Conservation (phyloP, 2,329 filamentous ascomycete species). For the Beauveria pseudobassiana region DNA sequence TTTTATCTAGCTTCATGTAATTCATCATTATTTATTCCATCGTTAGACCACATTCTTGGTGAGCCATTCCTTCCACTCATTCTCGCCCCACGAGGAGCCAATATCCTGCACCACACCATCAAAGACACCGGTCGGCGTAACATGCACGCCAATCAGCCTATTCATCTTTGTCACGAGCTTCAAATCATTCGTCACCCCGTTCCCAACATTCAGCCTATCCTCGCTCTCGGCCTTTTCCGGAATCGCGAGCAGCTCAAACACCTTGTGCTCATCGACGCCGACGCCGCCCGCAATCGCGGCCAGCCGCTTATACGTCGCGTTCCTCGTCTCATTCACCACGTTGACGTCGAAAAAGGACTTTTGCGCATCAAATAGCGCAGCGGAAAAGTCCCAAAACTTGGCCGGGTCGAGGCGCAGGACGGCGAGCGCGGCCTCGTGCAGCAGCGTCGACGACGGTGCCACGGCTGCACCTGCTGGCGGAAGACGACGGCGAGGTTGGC, state of each 20-base stretch:
- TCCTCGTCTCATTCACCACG: constrained; percentile 76
- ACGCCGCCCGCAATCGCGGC: constrained; percentile 63
- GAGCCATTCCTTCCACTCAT: constrained; percentile 84
- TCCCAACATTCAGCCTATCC: constrained; percentile 68
- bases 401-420: constrained; percentile 63
- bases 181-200: constrained; percentile 75
- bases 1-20: not conserved
- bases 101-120: constrained; percentile 80
- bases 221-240: constrained; percentile 58
- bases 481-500: constrained; percentile 67
- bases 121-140: constrained; percentile 84
- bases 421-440: constrained; percentile 77
- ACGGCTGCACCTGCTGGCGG: constrained; percentile 87
- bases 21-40: not conserved
- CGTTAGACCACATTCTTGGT: constrained; percentile 42
- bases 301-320: constrained; percentile 73
- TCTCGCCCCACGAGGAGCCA: constrained; percentile 66
- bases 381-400: constrained; percentile 75
- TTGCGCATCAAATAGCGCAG: constrained; percentile 58
- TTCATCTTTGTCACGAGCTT: constrained; percentile 78
- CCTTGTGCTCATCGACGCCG: constrained; percentile 61
- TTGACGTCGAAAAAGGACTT: constrained; percentile 75
- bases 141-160: constrained; percentile 74
- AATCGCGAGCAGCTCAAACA: constrained; percentile 64
- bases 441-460: constrained; percentile 79